A percentile compares a stretch with the other conserved stretches of the same genome.
These are phyloP conservation scores for Austroboletus festivus DNA, from an alignment of 768 basidiomycete genomes.

Conservation along the genomic window DNA sequence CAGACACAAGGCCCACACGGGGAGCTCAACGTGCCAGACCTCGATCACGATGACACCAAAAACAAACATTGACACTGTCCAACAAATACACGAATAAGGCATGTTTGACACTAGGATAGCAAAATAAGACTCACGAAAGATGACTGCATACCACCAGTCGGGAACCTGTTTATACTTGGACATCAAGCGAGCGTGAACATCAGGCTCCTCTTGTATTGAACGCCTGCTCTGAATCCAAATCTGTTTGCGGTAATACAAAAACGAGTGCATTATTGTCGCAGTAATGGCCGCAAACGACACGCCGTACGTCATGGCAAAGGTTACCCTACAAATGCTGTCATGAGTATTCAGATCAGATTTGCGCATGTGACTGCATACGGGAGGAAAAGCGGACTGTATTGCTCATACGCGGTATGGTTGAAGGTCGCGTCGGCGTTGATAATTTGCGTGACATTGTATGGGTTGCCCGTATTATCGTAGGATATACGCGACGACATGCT, in stretches of 20 bases:
- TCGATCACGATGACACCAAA: slow-evolving; percentile 59
- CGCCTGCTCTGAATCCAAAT: slow-evolving; percentile 70
- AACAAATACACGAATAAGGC: no score
- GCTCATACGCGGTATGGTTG: slow-evolving; percentile 51
- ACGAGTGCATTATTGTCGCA: slow-evolving; percentile 68
- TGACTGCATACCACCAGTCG: slow-evolving; percentile 52
- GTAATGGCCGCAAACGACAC: slow-evolving; percentile 83
- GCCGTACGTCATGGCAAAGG: slow-evolving; percentile 77
- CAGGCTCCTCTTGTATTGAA: slow-evolving; percentile 74
- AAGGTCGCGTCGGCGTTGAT: slow-evolving; percentile 52
- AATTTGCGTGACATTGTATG: slow-evolving; percentile 59
- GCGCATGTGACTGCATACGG: slow-evolving; percentile 28
- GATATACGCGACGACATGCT: slow-evolving; percentile 62
- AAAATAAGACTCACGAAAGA: slow-evolving; percentile 22
- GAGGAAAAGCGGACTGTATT: slow-evolving; percentile 62
- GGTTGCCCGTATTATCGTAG: slow-evolving; percentile 57
- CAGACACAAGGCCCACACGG: slow-evolving; percentile 42
- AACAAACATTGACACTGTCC: slow-evolving; percentile 45
- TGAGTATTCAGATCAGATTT: slow-evolving; percentile 1
- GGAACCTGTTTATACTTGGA: slow-evolving; percentile 54
- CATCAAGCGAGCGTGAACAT: slow-evolving; percentile 65
- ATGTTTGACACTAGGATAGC: no score
- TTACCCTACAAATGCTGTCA: slow-evolving; percentile 31
- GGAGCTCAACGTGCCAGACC: slow-evolving; percentile 53
- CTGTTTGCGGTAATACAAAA: slow-evolving; percentile 75